A percentile compares a stretch with the other conserved stretches of the same genome.
These are phyloP conservation scores for Ambrosiella cleistominuta DNA, from an alignment of 2,329 filamentous ascomycete genomes.

Conservation along the genomic window DNA sequence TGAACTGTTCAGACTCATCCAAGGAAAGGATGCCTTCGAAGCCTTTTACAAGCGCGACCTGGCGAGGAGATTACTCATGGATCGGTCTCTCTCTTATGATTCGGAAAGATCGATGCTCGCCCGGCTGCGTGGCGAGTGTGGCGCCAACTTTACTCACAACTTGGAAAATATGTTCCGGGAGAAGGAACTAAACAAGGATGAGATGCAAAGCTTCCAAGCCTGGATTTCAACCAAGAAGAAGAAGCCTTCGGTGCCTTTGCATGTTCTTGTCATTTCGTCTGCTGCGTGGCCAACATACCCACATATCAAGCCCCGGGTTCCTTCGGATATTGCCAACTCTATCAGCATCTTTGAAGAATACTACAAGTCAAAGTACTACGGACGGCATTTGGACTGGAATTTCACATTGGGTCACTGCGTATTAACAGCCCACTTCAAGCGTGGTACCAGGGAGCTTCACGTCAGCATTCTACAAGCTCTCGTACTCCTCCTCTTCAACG, in stretches of 20 bases:
- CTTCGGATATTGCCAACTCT: conserved; percentile 55
- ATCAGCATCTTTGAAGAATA: conserved; percentile 68
- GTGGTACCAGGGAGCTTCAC: conserved; percentile 69
- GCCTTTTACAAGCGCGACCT: conserved; percentile 99
- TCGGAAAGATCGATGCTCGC: conserved; percentile 91
- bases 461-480: conserved; percentile 87
- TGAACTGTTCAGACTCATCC: conserved; percentile 89
- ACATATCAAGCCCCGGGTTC: conserved; percentile 54
- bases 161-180: conserved; percentile 99
- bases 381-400: conserved; percentile 77
- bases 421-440: conserved; percentile 62
- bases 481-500: conserved; percentile 80
- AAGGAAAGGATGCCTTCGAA: conserved; percentile 95
- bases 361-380: conserved; percentile 80
- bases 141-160: conserved; percentile 87
- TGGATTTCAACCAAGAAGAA: conserved; percentile 31
- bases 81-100: conserved; percentile 80
- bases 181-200: conserved; percentile 79
- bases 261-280: conserved; percentile 78
- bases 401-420: conserved; percentile 84
- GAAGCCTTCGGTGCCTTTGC: conserved; percentile 37
- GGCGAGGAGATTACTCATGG: conserved; percentile 76
- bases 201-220: conserved; percentile 66
- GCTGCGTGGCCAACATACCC: conserved; percentile 87
- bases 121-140: conserved; percentile 83